These are phyloP conservation scores for Penicillium cosmopolitanum DNA, from an alignment of 495 filamentous ascomycete genomes.

Conservation along the genomic window DNA sequence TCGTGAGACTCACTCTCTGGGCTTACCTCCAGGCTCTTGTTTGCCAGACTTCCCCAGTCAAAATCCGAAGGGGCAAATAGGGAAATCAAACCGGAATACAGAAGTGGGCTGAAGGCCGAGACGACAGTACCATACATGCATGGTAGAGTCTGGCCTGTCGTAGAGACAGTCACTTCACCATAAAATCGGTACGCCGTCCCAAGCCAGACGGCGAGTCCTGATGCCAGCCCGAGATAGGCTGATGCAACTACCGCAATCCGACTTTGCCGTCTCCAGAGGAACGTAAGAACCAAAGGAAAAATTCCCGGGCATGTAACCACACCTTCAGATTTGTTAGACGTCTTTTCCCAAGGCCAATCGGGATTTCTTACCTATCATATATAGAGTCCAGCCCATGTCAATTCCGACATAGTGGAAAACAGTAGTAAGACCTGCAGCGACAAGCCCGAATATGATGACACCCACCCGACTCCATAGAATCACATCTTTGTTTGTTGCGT, in stretches of 20 bases:
- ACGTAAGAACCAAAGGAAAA: conserved; percentile 26
- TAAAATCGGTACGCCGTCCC: conserved; percentile 37
- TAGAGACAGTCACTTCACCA: conserved; percentile 38
- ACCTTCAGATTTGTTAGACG: not conserved
- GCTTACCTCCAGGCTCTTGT: not conserved
- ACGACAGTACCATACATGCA: conserved; percentile 36
- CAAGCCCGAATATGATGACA: conserved; percentile 74
- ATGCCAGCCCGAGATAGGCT: conserved; percentile 42
- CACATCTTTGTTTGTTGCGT: conserved; percentile 71
- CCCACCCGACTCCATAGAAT: conserved; percentile 83
- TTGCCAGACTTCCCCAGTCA: not conserved
- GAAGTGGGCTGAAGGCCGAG: conserved; percentile 20
- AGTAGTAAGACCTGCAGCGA: conserved; percentile 84
- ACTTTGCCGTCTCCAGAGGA: conserved; percentile 44
- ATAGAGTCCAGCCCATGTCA: conserved; percentile 58
- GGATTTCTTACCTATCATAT: conserved; percentile 30
- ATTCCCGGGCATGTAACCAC: not conserved
- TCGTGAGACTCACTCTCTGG: not conserved
- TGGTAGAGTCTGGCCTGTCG: conserved; percentile 37
- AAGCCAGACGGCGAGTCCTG: conserved; percentile 44
- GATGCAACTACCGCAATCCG: conserved; percentile 34
- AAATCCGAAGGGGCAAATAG: conserved; percentile 1
- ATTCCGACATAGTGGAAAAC: conserved; percentile 74
- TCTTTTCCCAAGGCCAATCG: conserved; percentile 18
- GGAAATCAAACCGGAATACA: conserved; percentile 24